phyloP scores from a whole-genome alignment of 1,139 yeast genomes.

The Sugiyamaella neomexicana region DNA sequence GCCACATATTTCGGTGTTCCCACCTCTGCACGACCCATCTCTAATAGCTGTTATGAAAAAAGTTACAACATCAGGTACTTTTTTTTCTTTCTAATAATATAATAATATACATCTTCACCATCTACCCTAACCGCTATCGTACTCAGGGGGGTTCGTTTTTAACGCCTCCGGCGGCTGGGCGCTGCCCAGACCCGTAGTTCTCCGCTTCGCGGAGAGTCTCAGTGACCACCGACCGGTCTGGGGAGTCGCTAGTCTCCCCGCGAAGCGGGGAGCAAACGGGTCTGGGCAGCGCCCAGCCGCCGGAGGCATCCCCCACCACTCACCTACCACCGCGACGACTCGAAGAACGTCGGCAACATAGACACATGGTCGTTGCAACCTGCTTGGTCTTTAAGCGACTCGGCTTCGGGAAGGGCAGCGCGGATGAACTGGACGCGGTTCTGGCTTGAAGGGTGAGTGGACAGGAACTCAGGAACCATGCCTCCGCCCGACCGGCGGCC shows the following conservation, averaged over 20 bases:
- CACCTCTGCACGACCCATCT: conserved; percentile 60
- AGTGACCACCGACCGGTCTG: neutral
- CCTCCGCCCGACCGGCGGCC: conserved; percentile 41
- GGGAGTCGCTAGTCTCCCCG: neutral
- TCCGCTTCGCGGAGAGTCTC: neutral
- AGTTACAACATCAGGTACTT: too few relatives aligned
- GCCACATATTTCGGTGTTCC: conserved; percentile 84
- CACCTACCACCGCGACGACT: conserved; percentile 1
- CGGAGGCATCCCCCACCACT: neutral
- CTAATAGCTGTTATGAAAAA: too few relatives aligned
- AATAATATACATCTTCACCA: too few relatives aligned
- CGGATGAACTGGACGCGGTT: conserved; percentile 68
- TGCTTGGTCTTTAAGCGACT: conserved; percentile 31
- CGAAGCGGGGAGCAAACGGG: neutral
- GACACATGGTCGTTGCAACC: conserved; percentile 24
- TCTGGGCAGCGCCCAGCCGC: neutral
- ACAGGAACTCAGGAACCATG: conserved; percentile 56
- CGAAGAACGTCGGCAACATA: conserved; percentile 8
- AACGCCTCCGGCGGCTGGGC: neutral
- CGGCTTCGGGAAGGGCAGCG: conserved; percentile 73
- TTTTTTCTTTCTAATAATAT: too few relatives aligned
- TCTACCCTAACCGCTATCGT: neutral
- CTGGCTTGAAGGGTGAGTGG: conserved; percentile 88
- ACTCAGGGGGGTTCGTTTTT: neutral
- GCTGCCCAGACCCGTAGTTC: neutral